These are phyloP conservation scores for Fraxinus baroniana DNA, from an alignment of 305 asterid species.

Conservation along the genomic window DNA sequence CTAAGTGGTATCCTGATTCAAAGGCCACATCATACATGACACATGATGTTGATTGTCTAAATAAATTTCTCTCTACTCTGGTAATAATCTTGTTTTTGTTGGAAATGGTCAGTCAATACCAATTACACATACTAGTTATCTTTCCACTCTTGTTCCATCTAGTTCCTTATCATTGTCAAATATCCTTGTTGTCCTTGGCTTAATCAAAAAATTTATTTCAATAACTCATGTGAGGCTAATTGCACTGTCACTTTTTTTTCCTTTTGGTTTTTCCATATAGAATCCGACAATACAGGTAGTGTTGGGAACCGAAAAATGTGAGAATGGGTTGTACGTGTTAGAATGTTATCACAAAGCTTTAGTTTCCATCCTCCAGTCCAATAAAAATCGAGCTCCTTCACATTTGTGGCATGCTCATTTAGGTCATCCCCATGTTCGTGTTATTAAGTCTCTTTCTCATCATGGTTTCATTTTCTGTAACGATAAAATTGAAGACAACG, in stretches of 20 bases:
- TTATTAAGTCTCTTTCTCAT: neutral
- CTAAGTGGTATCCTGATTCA: neutral
- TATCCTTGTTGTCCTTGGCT: neutral
- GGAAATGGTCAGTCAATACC: neutral
- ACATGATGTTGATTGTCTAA: neutral
- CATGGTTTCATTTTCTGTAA: neutral
- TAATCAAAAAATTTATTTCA: neutral
- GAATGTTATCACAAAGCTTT: neutral
- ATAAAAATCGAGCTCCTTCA: neutral
- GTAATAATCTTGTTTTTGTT: neutral
- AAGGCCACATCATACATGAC: neutral
- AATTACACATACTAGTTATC: neutral
- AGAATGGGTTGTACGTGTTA: neutral
- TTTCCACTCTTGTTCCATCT: neutral
- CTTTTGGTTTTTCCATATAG: neutral
- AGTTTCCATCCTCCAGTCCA: neutral
- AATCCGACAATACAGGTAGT: neutral
- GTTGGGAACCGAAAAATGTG: neutral
- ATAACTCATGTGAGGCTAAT: neutral
- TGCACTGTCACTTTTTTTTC: neutral
- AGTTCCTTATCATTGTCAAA: neutral
- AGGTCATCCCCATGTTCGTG: neutral
- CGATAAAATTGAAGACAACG: neutral
- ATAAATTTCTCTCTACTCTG: neutral
- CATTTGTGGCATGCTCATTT: neutral